Percentiles rank a stretch among this genome's conserved stretches.
Conservation (phyloP, 345 rosid genomes). For the Populus alba region DNA sequence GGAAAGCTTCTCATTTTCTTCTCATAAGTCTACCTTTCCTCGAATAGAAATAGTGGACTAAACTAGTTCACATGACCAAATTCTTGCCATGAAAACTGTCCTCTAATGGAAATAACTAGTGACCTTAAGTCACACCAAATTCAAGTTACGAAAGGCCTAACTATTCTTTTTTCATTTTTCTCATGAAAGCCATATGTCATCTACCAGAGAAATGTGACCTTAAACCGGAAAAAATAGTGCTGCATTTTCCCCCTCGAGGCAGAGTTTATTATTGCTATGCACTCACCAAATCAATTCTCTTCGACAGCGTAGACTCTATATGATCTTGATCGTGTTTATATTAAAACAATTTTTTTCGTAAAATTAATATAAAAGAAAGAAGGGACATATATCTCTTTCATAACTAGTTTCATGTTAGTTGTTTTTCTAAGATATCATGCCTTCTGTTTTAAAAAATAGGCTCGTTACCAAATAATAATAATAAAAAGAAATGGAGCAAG, state of each 20-base stretch:
- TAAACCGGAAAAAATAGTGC: neutral
- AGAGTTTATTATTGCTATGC: no score
- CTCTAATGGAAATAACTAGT: neutral
- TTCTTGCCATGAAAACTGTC: neutral
- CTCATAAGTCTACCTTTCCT: neutral
- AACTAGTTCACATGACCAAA: no score
- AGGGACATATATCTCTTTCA: no score
- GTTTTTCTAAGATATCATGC: neutral
- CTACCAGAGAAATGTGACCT: neutral
- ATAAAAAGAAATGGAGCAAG: no score
- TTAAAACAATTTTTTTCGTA: no score
- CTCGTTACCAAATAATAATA: neutral
- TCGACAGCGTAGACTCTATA: neutral
- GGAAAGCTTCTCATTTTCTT: neutral
- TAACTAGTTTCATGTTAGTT: no score
- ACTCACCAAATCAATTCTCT: no score
- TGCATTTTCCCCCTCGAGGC: neutral
- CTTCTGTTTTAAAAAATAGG: neutral
- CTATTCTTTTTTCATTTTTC: neutral
- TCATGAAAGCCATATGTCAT: neutral
- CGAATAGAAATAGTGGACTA: neutral
- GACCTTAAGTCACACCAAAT: neutral
- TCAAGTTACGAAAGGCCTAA: neutral
- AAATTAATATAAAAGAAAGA: no score
- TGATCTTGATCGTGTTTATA: no score